Evolutionary conservation across 805 yeast genomes (phyloP).

Genomic region (Zygosaccharomyces siamensis): DNA sequence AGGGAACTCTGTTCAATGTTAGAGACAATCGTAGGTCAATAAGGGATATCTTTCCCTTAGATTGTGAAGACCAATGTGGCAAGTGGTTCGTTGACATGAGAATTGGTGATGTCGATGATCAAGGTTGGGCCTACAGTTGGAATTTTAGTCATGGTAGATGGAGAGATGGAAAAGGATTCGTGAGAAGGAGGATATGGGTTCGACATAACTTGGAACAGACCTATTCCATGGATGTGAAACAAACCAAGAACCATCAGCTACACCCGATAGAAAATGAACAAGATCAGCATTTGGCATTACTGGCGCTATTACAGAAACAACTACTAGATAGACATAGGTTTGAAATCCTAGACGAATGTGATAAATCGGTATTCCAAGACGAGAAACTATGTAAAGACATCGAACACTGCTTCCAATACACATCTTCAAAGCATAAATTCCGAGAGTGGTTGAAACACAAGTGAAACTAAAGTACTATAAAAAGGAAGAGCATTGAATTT

Average conservation of each 20-base stretch:
- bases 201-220: conserved; percentile 25
- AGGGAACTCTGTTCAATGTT: conserved; percentile 15
- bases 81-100: conserved; percentile 72
- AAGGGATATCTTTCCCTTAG: conserved; percentile 21
- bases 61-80: conserved; percentile 1
- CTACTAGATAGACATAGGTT: conserved; percentile 18
- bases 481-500: background rate
- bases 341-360: conserved; percentile 6
- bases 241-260: background rate
- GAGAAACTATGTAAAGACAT: conserved; percentile 1
- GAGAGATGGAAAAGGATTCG: conserved; percentile 63
- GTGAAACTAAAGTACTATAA: conserved; percentile 3
- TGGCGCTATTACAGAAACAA: conserved; percentile 8
- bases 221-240: background rate
- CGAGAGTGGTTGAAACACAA: conserved; percentile 4
- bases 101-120: conserved; percentile 54
- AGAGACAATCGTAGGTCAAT: conserved; percentile 12
- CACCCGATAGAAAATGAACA: background rate
- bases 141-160: conserved; percentile 46
- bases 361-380: conserved; percentile 1
- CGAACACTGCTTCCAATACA: conserved; percentile 10
- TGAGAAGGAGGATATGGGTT: conserved; percentile 64
- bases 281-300: background rate
- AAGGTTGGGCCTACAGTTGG: conserved; percentile 76
- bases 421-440: conserved; percentile 11